Conservation (phyloP, 78 protist species). For the Cyanophora paradoxa region DNA sequence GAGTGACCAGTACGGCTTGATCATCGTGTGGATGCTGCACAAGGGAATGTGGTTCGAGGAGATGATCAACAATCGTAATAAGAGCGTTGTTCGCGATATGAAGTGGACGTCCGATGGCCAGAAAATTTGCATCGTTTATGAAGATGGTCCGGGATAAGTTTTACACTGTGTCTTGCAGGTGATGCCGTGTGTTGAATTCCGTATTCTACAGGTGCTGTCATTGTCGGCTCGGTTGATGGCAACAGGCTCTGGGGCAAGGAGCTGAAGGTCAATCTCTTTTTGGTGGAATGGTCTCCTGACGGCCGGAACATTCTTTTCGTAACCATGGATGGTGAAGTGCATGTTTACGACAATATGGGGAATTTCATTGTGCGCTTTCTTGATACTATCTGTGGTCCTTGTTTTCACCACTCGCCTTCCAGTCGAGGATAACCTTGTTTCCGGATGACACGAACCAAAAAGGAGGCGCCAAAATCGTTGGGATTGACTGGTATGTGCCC, state of each 20-base stretch:
- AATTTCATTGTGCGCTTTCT: conserved; percentile 7
- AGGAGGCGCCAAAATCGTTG: too few relatives aligned
- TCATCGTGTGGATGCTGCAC: conserved; percentile 68
- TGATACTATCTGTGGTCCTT: too few relatives aligned
- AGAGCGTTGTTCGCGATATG: conserved; percentile 52
- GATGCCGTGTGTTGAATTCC: too few relatives aligned
- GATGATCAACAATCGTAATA: conserved; percentile 76
- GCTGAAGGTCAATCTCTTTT: conserved; percentile 8
- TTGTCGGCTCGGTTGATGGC: conserved; percentile 73
- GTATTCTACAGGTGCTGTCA: conserved; percentile 42
- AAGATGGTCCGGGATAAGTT: conserved; percentile 46
- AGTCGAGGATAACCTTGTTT: too few relatives aligned
- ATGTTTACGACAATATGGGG: conserved; percentile 33
- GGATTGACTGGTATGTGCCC: conserved; percentile 15
- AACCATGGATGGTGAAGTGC: conserved; percentile 23
- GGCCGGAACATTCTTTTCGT: conserved; percentile 15
- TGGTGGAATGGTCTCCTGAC: conserved; percentile 72
- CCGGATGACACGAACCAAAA: too few relatives aligned
- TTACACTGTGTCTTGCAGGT: not conserved
- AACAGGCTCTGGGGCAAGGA: conserved; percentile 69
- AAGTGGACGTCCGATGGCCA: conserved; percentile 66
- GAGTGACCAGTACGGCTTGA: conserved; percentile 57
- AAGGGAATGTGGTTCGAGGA: conserved; percentile 77
- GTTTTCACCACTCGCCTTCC: too few relatives aligned
- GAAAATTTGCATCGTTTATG: conserved; percentile 70